phyloP scores from a whole-genome alignment of 345 rosid species.

The Capsella bursapastoris region DNA sequence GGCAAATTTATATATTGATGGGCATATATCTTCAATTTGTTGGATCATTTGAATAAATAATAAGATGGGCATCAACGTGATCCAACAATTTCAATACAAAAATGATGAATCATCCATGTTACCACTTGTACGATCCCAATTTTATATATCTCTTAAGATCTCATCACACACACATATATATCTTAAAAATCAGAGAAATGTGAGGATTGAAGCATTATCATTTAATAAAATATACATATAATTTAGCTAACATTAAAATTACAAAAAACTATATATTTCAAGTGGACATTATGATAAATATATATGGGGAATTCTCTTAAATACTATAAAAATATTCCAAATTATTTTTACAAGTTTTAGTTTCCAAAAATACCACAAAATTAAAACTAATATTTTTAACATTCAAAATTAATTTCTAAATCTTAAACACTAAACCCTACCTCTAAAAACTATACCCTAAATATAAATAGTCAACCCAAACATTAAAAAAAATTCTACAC shows the following conservation, averaged over 20 bases:
- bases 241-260: neutral
- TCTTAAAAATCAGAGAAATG: neutral
- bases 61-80: slow-evolving; percentile 28
- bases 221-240: no score
- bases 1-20: slow-evolving; percentile 5
- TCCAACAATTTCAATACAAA: slow-evolving; percentile 3
- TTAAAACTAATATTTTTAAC: no score
- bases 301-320: no score
- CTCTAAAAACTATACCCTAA: no score
- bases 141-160: neutral
- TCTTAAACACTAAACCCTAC: no score
- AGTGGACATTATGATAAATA: slow-evolving; percentile 19
- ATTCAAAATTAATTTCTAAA: no score
- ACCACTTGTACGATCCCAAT: slow-evolving; percentile 24
- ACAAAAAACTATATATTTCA: neutral
- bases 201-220: slow-evolving; percentile 4
- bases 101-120: neutral
- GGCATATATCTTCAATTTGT: slow-evolving; percentile 24
- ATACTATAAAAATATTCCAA: no score
- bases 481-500: no score
- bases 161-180: neutral
- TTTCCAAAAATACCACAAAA: no score
- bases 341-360: no score
- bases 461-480: no score
- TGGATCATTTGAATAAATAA: slow-evolving; percentile 27